Evolutionary conservation across 345 rosid genomes (phyloP), one percentile per base, ranked within the genome.

Genomic region (Populus davidiana): DNA sequence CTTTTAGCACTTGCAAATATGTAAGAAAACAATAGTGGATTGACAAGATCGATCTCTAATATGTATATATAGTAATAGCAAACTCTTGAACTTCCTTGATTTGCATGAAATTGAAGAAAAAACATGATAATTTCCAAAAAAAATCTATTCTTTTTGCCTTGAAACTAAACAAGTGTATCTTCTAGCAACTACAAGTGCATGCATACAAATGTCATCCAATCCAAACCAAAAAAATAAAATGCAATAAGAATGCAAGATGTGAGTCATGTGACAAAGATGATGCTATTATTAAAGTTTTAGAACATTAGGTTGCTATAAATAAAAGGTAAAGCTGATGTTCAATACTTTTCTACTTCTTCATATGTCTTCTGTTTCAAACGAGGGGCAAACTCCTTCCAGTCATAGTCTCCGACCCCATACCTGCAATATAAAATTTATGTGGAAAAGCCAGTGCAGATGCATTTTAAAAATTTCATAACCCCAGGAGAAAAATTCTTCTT

Each of bases 361-460:
- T 70, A 88, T 63, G 92, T 85, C 86, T 96, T 96, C 91, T 96
- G 98, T 87, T 96, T 96, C 71, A 96, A 81, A 81, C 98, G 98
- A 72, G 92, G 69, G 49, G 84, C 79, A 79, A 94, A 94, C 86
- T 94, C 98, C 88, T 86, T 94, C 94, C 96, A 96, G 78, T 96
- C 97, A 67, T 80, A 91, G 6, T 94, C 91, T 70, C 98, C 98
- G 16, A 90, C 85, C 66, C 99, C 99, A 84, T 90, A 94, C 85
- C 99, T 96, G 88, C 66, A 86, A 74, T 11, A 66, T 66, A 75
- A 71, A 56, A 56, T 56, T n/a, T 56, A 56, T 56, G 29, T 56
- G 63, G 44, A 41, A 56, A 56, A 21, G 14, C 29, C 11, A 23
- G 29, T n/a, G 27, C 29, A 56, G 63, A 56, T 6, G 23, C 11